Conservation (phyloP, 805 yeast species). For the Teunomyces panamensis region DNA sequence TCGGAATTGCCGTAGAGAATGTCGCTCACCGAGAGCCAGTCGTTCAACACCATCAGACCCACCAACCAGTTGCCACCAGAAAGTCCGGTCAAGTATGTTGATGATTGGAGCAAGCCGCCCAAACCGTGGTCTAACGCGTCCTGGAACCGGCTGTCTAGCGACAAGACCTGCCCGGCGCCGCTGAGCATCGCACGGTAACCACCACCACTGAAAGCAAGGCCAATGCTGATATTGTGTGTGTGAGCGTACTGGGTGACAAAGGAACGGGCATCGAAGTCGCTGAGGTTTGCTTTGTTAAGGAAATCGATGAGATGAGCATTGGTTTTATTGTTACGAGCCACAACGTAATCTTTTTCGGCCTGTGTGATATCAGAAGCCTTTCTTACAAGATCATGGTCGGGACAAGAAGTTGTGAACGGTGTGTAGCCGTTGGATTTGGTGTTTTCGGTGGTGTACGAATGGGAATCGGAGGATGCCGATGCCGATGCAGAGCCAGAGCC, state of each 20-base stretch:
- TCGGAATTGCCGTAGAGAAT: constrained; percentile 21
- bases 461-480: background rate
- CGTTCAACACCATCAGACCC: constrained; percentile 42
- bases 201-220: constrained; percentile 35
- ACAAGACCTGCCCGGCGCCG: constrained; percentile 13
- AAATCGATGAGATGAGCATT: constrained; percentile 27
- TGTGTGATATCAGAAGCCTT: constrained; percentile 23
- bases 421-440: constrained; percentile 21
- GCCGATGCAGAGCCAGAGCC: no score
- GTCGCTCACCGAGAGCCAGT: constrained; percentile 33
- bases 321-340: constrained; percentile 24
- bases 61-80: constrained; percentile 60
- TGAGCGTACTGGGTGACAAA: constrained; percentile 22
- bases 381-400: constrained; percentile 23
- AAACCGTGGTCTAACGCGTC: constrained; percentile 19
- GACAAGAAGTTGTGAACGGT: constrained; percentile 31
- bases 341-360: constrained; percentile 26
- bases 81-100: constrained; percentile 22
- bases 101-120: constrained; percentile 32
- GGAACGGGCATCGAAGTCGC: constrained; percentile 29
- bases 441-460: constrained; percentile 7
- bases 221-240: constrained; percentile 25
- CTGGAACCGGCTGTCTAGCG: constrained; percentile 36
- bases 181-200: constrained; percentile 34
- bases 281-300: constrained; percentile 28